Evolutionary conservation across 2,329 filamentous ascomycete genomes (phyloP).

Genomic region (Pyricularia grisea): DNA sequence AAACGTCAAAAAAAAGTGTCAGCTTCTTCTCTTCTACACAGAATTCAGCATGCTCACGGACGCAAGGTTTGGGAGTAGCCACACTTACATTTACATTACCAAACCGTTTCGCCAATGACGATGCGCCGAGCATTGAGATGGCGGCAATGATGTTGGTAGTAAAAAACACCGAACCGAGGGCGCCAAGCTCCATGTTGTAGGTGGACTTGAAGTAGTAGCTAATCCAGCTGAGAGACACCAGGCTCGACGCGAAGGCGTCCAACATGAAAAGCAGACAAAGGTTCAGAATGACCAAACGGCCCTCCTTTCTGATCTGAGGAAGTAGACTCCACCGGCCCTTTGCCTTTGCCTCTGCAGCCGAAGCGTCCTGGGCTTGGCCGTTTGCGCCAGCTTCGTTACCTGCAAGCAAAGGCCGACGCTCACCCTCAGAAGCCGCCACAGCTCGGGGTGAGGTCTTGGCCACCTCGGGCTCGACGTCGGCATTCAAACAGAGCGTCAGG

Average conservation of each 20-base stretch:
- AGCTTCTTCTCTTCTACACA: neutral
- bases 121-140: constrained; percentile 40
- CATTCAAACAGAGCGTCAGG: constrained; percentile 37
- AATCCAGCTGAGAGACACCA: constrained; percentile 54
- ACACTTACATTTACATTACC: constrained; percentile 54
- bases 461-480: constrained; percentile 17
- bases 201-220: constrained; percentile 45
- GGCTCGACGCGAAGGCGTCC: constrained; percentile 61
- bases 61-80: neutral
- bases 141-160: constrained; percentile 41
- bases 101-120: constrained; percentile 43
- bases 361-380: neutral
- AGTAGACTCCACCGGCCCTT: constrained; percentile 25
- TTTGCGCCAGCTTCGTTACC: neutral
- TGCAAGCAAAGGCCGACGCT: constrained; percentile 6
- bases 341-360: neutral
- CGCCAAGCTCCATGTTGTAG: constrained; percentile 36
- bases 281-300: constrained; percentile 42
- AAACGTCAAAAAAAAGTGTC: neutral
- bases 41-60: neutral
- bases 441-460: neutral
- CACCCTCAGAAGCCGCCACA: neutral
- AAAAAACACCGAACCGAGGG: constrained; percentile 46
- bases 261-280: constrained; percentile 59
- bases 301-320: constrained; percentile 48